Base-by-base conservation (phyloP, 768 basidiomycete genomes). In the Pleurotus citrinopileatus region DNA sequence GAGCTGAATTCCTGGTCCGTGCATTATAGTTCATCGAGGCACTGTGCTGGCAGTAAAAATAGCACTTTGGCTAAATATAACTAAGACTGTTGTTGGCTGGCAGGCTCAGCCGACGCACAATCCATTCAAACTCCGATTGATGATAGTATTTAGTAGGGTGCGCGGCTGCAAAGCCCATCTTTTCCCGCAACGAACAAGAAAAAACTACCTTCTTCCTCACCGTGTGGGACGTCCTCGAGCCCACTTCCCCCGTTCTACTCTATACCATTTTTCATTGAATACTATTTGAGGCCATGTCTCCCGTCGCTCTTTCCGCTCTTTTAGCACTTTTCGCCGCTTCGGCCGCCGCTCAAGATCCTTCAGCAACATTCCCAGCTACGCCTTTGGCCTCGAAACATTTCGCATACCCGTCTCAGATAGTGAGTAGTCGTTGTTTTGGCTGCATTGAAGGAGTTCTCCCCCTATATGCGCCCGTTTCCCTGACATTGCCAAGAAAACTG, bases 331-430 rank as follows among this genome's bases (percentile, higher is more conserved):
- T 64, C 26, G 61, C 66, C 42, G 59, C 70, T 19, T 47, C 72
- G 19, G 61, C 60, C 27, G 52, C 58, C 45, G 66, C 69, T n/a
- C 71, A 73, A 42, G 64, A 62, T 42, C 57, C 59, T 20, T 20
- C 40, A 15, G 64, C 59, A 3, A 72, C 75, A 6, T 78, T 70
- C 59, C 80, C 74, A 26, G 68, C 76, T 1, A 71, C 67, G 2
- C 79, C 81, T 1, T 70, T 82, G 29, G 76, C 74, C 19, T 66
- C 64, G 46, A 82, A 82, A 56, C 66, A 65, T 43, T 81, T 72
- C 57, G 57, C 68, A 0, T 78, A 77, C 46, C 80, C 79, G 0
- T 59, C 53, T 25, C 73, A 65, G 34, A 71, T 82, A 9, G 80
- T 81, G 37, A 40, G 72, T 67, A 23, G 8, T 6, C 42, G 19